These are phyloP conservation scores for Aureobasidium sp. DNA, from an alignment of 2,329 filamentous ascomycete species.

Conservation along the genomic window DNA sequence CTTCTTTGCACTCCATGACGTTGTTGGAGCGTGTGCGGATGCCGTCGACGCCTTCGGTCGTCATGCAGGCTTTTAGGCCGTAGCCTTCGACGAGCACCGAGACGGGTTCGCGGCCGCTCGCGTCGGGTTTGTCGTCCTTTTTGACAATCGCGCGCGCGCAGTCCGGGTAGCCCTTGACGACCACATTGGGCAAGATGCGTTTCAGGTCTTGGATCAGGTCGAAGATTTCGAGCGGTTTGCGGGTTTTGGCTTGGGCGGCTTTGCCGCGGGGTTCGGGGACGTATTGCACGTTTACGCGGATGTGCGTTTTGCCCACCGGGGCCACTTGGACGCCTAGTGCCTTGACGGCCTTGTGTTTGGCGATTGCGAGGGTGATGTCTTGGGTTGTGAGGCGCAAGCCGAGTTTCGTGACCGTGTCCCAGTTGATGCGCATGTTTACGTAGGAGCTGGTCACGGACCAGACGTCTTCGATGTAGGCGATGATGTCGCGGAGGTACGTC, in stretches of 20 bases:
- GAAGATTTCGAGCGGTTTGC: slow-evolving; percentile 54
- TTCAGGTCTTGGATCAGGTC: slow-evolving; percentile 79
- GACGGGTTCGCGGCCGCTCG: slow-evolving; percentile 53
- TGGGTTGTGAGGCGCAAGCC: slow-evolving; percentile 69
- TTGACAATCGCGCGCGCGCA: slow-evolving; percentile 84
- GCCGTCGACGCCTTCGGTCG: slow-evolving; percentile 82
- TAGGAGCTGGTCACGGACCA: slow-evolving; percentile 74
- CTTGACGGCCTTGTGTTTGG: slow-evolving; percentile 76
- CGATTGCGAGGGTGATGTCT: slow-evolving; percentile 71
- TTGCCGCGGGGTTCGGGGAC: slow-evolving; percentile 40
- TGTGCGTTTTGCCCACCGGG: slow-evolving; percentile 32
- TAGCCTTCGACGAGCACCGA: slow-evolving; percentile 82
- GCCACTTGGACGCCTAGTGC: slow-evolving; percentile 29
- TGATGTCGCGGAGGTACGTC: slow-evolving; percentile 76
- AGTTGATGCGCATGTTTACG: slow-evolving; percentile 75
- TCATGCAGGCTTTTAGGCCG: slow-evolving; percentile 83
- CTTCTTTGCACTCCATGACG: slow-evolving; percentile 79
- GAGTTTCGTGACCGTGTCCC: slow-evolving; percentile 68
- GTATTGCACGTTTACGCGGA: slow-evolving; percentile 66
- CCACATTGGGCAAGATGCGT: slow-evolving; percentile 70
- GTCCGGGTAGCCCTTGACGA: slow-evolving; percentile 83
- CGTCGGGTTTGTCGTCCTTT: slow-evolving; percentile 61
- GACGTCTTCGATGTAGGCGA: slow-evolving; percentile 76
- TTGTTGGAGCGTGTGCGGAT: slow-evolving; percentile 70
- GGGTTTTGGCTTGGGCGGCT: slow-evolving; percentile 38